These are phyloP conservation scores for Malbranchea cinnamomea DNA, from an alignment of 2,329 filamentous ascomycete species.

Conservation along the genomic window DNA sequence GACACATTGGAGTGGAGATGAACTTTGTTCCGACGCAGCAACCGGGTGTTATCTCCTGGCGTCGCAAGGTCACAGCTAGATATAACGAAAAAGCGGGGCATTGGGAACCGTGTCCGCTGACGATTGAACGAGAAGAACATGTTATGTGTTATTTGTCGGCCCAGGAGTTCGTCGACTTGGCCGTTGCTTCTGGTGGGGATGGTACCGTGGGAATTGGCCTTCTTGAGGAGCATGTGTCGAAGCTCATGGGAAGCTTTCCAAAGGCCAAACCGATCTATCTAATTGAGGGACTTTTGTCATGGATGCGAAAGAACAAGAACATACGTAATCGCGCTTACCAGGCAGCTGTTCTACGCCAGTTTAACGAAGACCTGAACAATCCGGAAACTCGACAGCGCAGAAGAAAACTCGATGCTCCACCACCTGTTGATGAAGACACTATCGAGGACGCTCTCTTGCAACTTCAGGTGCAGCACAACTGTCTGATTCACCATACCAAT, in stretches of 20 bases:
- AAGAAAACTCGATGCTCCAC: constrained; percentile 31
- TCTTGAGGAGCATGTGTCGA: constrained; percentile 45
- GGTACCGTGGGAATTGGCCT: no score
- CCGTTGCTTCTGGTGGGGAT: constrained; percentile 28
- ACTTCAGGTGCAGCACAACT: constrained; percentile 52
- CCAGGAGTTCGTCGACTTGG: constrained; percentile 50
- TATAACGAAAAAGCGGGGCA: constrained; percentile 47
- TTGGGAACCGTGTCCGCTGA: constrained; percentile 47
- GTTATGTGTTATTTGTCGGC: constrained; percentile 48
- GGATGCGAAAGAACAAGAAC: constrained; percentile 55
- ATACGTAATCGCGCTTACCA: constrained; percentile 53
- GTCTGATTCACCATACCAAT: constrained; percentile 55
- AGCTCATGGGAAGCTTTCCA: constrained; percentile 40
- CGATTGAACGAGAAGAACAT: constrained; percentile 42
- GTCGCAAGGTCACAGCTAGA: constrained; percentile 47
- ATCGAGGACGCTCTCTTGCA: constrained; percentile 57
- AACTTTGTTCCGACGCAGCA: constrained; percentile 23
- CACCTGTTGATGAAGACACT: constrained; percentile 49
- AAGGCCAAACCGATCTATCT: constrained; percentile 49
- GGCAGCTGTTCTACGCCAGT: constrained; percentile 42
- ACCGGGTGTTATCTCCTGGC: constrained; percentile 49
- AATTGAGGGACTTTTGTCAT: constrained; percentile 51
- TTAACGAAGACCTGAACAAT: constrained; percentile 20
- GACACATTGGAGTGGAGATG: constrained; percentile 26
- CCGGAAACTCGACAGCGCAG: constrained; percentile 13